Conservation (phyloP, 257 asterid genomes). For the Solanum habrochaites region DNA sequence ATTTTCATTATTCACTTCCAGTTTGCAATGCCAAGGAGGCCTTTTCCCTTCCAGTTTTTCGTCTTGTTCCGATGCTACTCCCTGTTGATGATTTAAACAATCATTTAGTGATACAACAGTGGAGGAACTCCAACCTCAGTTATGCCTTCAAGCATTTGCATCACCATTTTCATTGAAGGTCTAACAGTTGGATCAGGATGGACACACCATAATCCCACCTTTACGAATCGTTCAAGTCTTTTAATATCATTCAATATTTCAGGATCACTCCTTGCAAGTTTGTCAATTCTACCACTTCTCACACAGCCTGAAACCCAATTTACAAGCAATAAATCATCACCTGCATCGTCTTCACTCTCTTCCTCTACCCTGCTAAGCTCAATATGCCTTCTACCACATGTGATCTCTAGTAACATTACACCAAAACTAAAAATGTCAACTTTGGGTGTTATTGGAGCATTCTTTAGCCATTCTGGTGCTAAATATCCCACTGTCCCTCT, state of each 20-base stretch:
- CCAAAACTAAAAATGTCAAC: constrained; percentile 5
- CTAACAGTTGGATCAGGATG: constrained; percentile 1
- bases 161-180: constrained; percentile 6
- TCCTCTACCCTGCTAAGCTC: background rate
- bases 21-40: background rate
- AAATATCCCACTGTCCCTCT: constrained; percentile 14
- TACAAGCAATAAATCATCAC: background rate
- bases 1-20: background rate
- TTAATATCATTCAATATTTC: constrained; percentile 2
- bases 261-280: background rate
- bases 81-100: background rate
- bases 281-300: background rate
- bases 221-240: background rate
- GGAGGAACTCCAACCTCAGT: background rate
- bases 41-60: background rate
- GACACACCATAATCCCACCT: constrained; percentile 10
- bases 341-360: background rate
- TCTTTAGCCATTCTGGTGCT: constrained; percentile 12
- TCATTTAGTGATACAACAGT: background rate
- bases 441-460: background rate
- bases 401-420: background rate
- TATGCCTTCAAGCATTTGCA: constrained; percentile 4
- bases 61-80: background rate
- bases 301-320: constrained; percentile 1
- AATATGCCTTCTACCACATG: background rate